Base-by-base conservation (phyloP, 129 eudicot species). In the Centella asiatica region DNA sequence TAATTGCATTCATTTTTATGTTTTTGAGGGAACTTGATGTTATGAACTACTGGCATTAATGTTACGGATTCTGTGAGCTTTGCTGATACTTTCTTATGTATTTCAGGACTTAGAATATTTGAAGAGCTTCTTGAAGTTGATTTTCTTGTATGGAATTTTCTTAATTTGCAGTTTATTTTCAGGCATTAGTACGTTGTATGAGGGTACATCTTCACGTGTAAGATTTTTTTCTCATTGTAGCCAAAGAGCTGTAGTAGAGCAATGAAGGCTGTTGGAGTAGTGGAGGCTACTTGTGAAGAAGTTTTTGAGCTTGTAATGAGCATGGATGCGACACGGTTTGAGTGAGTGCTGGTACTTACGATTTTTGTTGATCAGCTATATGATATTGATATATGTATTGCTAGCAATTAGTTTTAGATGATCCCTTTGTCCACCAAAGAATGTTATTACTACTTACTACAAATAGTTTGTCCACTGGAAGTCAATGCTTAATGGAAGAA, bases 191-290 rank as follows among this genome's bases (percentile, higher is more conserved):
- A 24, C 45, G 55, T 39, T 78, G 23, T 32, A 19, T 33, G 3
- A 64, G 47, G 17, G 31, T 33, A 29, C 23, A 55, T 50, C 58
- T 34, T 78, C 15, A 57, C 22, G 19, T 40, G 33, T 32, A 22
- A 40, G 60, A 60, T 68, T 47, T 44, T 42, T 42, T 58, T 25
- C 25, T 9, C 10, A 34, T 11, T 78, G 83, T 72, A 93, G 99
- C 96, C 99, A 54, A 93, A 89, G 74, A 93, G 96, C 79, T 93
- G 99, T 78, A 88, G 99, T 67, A 87, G 92, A 85, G 99, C 99
- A 53, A 93, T 93, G 99, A 93, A 88, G 77, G 99, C 99, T 70
- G 99, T 88, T 17, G 99, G 99, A 55, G 95, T 93, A 40, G 99
- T 93, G 79, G 99, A 93, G 69, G 95, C 99, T 67, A 85, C 85